Evolutionary conservation across 2,329 filamentous ascomycete genomes (phyloP).

Genomic region (Teratosphaeria gauchensis): DNA sequence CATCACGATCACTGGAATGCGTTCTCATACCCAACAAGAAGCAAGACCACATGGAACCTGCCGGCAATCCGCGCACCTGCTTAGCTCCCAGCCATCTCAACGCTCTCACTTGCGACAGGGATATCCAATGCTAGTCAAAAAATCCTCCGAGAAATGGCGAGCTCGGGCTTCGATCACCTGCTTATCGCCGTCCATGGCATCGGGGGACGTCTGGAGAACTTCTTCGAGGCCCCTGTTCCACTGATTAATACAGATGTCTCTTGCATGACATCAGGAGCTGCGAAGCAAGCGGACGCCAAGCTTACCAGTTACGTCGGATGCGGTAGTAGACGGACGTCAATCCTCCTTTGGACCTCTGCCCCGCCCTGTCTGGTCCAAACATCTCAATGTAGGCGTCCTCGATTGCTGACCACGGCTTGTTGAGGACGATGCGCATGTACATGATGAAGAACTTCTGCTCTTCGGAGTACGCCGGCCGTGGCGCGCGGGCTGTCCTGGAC

Average conservation of each 20-base stretch:
- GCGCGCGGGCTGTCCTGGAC: conserved; percentile 8
- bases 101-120: neutral
- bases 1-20: neutral
- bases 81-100: neutral
- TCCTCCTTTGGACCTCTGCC: conserved; percentile 20
- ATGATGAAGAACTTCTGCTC: conserved; percentile 27
- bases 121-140: conserved; percentile 21
- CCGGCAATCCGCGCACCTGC: neutral
- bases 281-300: neutral
- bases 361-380: conserved; percentile 7
- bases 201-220: conserved; percentile 22
- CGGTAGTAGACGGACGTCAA: conserved; percentile 27
- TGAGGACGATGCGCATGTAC: conserved; percentile 13
- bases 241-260: neutral
- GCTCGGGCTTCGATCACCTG: conserved; percentile 18
- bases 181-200: conserved; percentile 17
- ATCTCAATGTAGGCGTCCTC: conserved; percentile 17
- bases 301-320: conserved; percentile 21
- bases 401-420: conserved; percentile 21
- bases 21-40: neutral
- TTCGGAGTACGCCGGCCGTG: conserved; percentile 24
- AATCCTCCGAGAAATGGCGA: conserved; percentile 19
- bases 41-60: neutral
- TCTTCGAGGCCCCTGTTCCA: conserved; percentile 16
- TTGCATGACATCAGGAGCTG: neutral